A percentile compares a stretch with the other conserved stretches of the same genome.
phyloP scores from a whole-genome alignment of 768 basidiomycete species.

The Mycena indigotica region DNA sequence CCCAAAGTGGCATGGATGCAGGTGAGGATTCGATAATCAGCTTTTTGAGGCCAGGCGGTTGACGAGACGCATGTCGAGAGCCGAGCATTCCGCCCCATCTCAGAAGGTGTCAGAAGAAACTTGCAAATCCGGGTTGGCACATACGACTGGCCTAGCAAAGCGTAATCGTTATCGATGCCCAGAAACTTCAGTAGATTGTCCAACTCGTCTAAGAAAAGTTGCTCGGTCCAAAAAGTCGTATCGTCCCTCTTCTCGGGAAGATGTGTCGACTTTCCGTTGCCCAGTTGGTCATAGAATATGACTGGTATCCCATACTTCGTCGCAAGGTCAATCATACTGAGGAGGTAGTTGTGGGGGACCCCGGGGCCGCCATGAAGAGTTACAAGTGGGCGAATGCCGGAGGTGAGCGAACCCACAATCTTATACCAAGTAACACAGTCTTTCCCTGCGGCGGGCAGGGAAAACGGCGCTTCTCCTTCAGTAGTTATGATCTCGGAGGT shows the following conservation, averaged over 20 bases:
- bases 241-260: conserved; percentile 43
- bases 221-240: conserved; percentile 45
- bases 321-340: conserved; percentile 15
- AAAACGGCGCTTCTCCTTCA: conserved; percentile 1
- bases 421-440: conserved; percentile 47
- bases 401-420: conserved; percentile 40
- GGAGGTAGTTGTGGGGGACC: conserved; percentile 19
- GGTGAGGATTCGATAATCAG: conserved; percentile 42
- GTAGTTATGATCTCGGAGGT: background rate
- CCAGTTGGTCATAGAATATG: conserved; percentile 56
- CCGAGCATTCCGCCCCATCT: conserved; percentile 49
- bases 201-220: conserved; percentile 53
- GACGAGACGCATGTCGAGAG: conserved; percentile 26
- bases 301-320: conserved; percentile 38
- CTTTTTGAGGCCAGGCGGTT: conserved; percentile 14
- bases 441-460: conserved; percentile 24
- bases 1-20: conserved; percentile 40
- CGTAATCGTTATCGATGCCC: conserved; percentile 41
- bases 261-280: conserved; percentile 50
- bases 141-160: conserved; percentile 52
- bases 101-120: background rate
- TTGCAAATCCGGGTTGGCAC: background rate
- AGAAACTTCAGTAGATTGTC: conserved; percentile 45
- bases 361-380: conserved; percentile 52
- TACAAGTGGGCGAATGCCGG: conserved; percentile 36